Evolutionary conservation across 768 basidiomycete genomes (phyloP), one percentile per base, ranked within the genome.

Genomic region (Ramaria sp.): DNA sequence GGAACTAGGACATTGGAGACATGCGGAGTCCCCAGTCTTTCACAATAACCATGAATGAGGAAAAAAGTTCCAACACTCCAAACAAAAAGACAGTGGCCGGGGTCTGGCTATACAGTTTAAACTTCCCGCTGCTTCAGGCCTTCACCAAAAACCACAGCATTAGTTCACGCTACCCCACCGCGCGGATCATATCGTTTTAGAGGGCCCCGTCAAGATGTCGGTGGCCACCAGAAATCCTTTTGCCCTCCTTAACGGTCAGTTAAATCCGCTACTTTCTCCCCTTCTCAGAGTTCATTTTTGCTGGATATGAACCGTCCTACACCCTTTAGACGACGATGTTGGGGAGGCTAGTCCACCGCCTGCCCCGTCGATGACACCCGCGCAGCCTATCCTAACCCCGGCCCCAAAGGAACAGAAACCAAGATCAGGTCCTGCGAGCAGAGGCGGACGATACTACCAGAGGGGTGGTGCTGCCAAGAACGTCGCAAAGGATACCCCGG

Each of bases 221-320:
- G 87, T 90, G 80, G 88, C 84, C 74, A 81, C 81, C 67, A 82
- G 73, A 79, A 90, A 89, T 74, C 83, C 83, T 61, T 91, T 90
- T 74, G 80, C 87, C 69, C 64, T 89, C 71, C 75, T 90, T 69
- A 82, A 83, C 67, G 84, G 87, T 88, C 61, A 57, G 74, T 78
- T 59, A 43, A 47, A 52, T 18, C 18, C 37, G 38, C 24, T 55
- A n/a, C 34, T 28, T 34, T 42, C 44, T 15, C 15, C 25, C 45
- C 28, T 25, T 20, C 43, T 2, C 18, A 18, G 30, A 47, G 32
- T 24, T 44, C 55, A 5, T 32, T 53, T 42, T 38, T 30, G 34
- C 37, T 41, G 25, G 34, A 38, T n/a, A 25, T 32, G 45, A n/a
- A n/a, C 47, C 24, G 47, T 27, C 30, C 37, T 22, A 13, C 49